Evolutionary conservation across 192 early-diverging fungal genomes (phyloP).

Genomic region (Gamsiella multidivaricata): DNA sequence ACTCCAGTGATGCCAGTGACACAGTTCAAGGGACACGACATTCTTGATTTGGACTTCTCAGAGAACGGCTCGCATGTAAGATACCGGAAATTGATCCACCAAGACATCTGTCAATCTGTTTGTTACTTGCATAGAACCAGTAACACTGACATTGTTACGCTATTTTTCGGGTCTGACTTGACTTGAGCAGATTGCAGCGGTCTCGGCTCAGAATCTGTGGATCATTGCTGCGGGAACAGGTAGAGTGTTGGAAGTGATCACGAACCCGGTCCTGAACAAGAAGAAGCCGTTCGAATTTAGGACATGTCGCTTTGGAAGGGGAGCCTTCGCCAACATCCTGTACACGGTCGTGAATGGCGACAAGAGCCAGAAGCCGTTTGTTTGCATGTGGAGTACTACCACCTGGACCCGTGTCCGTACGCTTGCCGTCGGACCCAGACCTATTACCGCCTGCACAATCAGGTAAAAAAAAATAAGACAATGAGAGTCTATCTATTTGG

Average conservation of each 20-base stretch:
- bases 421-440: conserved; percentile 62
- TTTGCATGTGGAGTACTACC: conserved; percentile 70
- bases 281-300: conserved; percentile 58
- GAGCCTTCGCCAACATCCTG: conserved; percentile 61
- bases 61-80: conserved; percentile 52
- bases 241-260: conserved; percentile 58
- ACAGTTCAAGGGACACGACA: conserved; percentile 67
- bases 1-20: conserved; percentile 57
- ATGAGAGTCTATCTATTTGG: no score
- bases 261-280: conserved; percentile 55
- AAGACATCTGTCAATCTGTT: background rate
- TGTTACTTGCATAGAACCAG: background rate
- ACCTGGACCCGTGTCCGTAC: conserved; percentile 65
- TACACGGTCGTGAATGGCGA: conserved; percentile 76
- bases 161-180: no score
- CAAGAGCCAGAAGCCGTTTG: conserved; percentile 62
- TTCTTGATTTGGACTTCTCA: conserved; percentile 77
- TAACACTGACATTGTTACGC: no score
- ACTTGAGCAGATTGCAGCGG: conserved; percentile 58
- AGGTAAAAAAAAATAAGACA: conserved; percentile 55
- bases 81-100: no score
- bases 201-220: conserved; percentile 59
- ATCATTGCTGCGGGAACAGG: conserved; percentile 58
- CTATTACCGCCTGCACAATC: conserved; percentile 73
- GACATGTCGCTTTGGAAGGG: conserved; percentile 69